These are phyloP conservation scores for Penicillium sp. DNA, from an alignment of 2,329 filamentous ascomycete genomes.

Conservation along the genomic window DNA sequence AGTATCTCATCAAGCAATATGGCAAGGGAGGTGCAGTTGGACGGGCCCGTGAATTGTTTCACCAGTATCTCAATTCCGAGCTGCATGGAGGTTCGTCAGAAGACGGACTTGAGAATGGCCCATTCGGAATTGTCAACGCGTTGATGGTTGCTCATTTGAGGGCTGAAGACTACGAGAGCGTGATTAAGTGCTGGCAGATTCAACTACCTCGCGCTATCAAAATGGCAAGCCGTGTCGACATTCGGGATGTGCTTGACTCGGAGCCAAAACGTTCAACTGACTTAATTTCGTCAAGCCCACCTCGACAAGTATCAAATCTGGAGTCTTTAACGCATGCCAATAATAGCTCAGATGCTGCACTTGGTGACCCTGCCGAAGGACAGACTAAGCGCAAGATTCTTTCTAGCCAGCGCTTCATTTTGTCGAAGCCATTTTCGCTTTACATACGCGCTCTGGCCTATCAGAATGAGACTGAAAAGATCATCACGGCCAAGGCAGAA, in stretches of 20 bases:
- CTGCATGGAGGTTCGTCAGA: conserved; percentile 7
- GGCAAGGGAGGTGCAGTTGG: conserved; percentile 46
- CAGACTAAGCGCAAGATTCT: background rate
- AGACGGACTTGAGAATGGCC: conserved; percentile 38
- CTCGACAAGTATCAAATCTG: background rate
- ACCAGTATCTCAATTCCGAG: conserved; percentile 45
- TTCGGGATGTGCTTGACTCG: conserved; percentile 17
- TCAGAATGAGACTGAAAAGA: conserved; percentile 54
- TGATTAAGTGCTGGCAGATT: conserved; percentile 66
- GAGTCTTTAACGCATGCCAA: background rate
- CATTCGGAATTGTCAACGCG: conserved; percentile 58
- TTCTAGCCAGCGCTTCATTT: conserved; percentile 47
- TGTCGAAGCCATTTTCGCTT: conserved; percentile 49
- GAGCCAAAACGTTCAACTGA: background rate
- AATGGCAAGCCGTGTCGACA: conserved; percentile 38
- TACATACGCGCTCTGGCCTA: conserved; percentile 53
- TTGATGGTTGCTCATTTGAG: conserved; percentile 67
- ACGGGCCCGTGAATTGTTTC: conserved; percentile 56
- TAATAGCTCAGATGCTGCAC: background rate
- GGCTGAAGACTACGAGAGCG: conserved; percentile 57
- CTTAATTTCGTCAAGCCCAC: background rate
- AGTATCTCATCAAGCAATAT: conserved; percentile 57
- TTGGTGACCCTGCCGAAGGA: background rate
- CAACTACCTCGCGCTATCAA: conserved; percentile 55
- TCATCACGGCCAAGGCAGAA: conserved; percentile 54